A percentile compares a stretch with the other conserved stretches of the same genome.
These are phyloP conservation scores for Pythium rhizo-oryzae DNA, from an alignment of 352 stramenopile genomes.

Conservation along the genomic window DNA sequence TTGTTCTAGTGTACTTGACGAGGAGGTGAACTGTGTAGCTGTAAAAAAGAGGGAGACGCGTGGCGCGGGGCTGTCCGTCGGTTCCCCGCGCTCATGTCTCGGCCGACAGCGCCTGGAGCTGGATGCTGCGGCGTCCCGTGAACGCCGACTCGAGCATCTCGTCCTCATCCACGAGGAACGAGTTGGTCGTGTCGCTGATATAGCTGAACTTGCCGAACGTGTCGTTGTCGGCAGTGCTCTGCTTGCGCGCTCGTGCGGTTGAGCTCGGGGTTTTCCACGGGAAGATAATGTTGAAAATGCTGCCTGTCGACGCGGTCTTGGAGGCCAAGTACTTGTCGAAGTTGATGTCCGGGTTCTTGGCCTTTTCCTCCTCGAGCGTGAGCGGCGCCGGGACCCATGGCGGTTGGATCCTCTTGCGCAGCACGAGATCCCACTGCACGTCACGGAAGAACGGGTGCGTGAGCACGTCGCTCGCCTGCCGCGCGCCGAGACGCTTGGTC, in stretches of 20 bases:
- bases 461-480: slow-evolving; percentile 82
- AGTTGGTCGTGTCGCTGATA: slow-evolving; percentile 88
- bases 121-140: slow-evolving; percentile 76
- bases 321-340: slow-evolving; percentile 87
- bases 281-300: slow-evolving; percentile 86
- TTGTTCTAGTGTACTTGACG: slow-evolving; percentile 21
- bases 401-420: slow-evolving; percentile 79
- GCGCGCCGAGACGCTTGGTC: slow-evolving; percentile 78
- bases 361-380: slow-evolving; percentile 71
- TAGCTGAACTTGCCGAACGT: slow-evolving; percentile 90
- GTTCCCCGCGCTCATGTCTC: slow-evolving; percentile 44
- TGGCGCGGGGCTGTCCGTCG: too few species aligned
- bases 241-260: slow-evolving; percentile 47
- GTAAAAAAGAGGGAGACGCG: too few species aligned
- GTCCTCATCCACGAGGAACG: slow-evolving; percentile 88
- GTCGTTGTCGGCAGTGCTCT: slow-evolving; percentile 54
- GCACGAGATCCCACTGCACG: slow-evolving; percentile 77
- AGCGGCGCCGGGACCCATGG: slow-evolving; percentile 76
- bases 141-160: slow-evolving; percentile 89
- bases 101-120: slow-evolving; percentile 78
- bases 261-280: slow-evolving; percentile 69
- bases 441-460: slow-evolving; percentile 86
- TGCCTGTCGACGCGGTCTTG: slow-evolving; percentile 76
- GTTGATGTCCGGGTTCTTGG: slow-evolving; percentile 83
- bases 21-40: background rate